These are phyloP conservation scores for Lasiodiplodia sp. DNA, from an alignment of 2,329 filamentous ascomycete genomes.

Conservation along the genomic window DNA sequence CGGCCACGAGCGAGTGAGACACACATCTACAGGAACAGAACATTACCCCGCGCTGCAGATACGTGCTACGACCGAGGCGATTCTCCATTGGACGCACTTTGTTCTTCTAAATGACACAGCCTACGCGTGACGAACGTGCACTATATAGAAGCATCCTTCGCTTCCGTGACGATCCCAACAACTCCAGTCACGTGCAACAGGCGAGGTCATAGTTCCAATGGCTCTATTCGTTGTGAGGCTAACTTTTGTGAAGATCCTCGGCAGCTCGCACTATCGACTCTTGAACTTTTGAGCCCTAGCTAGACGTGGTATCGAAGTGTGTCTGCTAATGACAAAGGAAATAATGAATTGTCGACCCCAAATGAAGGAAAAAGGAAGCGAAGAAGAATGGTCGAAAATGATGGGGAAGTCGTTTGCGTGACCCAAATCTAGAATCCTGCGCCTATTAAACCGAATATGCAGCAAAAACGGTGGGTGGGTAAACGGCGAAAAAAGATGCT, in stretches of 20 bases:
- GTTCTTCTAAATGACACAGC: background rate
- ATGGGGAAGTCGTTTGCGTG: conserved; percentile 1
- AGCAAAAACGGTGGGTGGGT: conserved; percentile 10
- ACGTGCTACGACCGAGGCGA: background rate
- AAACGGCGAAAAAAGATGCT: conserved; percentile 2
- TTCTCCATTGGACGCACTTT: background rate
- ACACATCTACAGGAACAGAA: background rate
- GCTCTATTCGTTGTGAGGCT: conserved; percentile 16
- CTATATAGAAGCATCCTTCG: background rate
- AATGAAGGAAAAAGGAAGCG: background rate
- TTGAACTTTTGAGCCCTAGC: background rate
- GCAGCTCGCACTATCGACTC: conserved; percentile 8
- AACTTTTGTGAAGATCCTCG: background rate
- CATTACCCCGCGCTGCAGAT: background rate
- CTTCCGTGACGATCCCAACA: background rate
- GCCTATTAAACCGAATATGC: conserved; percentile 26
- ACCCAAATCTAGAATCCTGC: conserved; percentile 8
- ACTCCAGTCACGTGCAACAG: background rate
- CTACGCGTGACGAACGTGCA: background rate
- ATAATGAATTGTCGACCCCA: background rate
- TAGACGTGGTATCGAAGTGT: conserved; percentile 11
- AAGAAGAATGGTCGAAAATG: conserved; percentile 10
- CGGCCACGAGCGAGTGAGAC: background rate
- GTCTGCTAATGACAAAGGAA: background rate
- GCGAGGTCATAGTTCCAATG: background rate